Evolutionary conservation across 2,329 filamentous ascomycete species (phyloP).

Genomic region (Dichotomopilus funicola): DNA sequence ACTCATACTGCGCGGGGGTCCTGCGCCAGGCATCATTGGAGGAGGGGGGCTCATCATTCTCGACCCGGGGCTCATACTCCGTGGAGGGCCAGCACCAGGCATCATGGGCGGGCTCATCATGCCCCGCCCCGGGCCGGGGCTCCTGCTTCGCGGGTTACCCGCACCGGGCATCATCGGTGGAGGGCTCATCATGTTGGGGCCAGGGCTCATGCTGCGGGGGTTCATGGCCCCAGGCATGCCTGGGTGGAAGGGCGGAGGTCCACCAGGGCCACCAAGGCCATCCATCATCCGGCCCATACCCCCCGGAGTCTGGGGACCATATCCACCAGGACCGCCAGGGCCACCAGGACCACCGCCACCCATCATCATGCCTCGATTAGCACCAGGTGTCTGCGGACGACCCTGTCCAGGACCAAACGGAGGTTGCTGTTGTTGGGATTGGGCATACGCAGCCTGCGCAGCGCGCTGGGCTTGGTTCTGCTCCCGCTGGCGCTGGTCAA

Average conservation of each 20-base stretch:
- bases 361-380: slow-evolving; percentile 18
- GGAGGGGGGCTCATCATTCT: slow-evolving; percentile 21
- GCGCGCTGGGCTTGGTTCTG: slow-evolving; percentile 31
- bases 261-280: background rate
- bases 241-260: slow-evolving; percentile 25
- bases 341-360: background rate
- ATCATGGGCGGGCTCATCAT: slow-evolving; percentile 1
- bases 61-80: slow-evolving; percentile 23
- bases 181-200: slow-evolving; percentile 13
- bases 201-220: slow-evolving; percentile 21
- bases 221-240: slow-evolving; percentile 18
- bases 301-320: slow-evolving; percentile 4
- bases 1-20: slow-evolving; percentile 19
- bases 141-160: too few species aligned
- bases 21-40: slow-evolving; percentile 17
- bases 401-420: slow-evolving; percentile 24
- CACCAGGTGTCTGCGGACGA: slow-evolving; percentile 24
- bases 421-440: slow-evolving; percentile 25
- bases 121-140: too few species aligned
- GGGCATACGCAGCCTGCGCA: slow-evolving; percentile 30
- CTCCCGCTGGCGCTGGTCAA: slow-evolving; percentile 54
- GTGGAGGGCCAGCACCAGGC: slow-evolving; percentile 13
- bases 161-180: too few species aligned
- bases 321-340: background rate
- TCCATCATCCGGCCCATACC: slow-evolving; percentile 5